A percentile compares a stretch with the other conserved stretches of the same genome.
phyloP scores from a whole-genome alignment of 1,284 basidiomycete genomes.

The Schizopora paradoxa region DNA sequence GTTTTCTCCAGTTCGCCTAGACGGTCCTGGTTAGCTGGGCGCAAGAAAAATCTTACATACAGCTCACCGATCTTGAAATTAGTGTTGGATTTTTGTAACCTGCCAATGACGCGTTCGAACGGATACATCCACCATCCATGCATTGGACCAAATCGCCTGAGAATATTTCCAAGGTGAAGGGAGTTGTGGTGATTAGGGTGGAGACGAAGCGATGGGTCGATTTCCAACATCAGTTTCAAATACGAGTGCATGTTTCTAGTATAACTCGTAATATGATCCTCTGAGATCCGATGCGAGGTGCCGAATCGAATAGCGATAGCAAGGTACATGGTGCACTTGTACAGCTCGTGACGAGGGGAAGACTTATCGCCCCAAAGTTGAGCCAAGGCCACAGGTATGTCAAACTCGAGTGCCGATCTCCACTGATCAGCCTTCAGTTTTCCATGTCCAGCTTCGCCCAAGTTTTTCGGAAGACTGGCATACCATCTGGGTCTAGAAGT shows the following conservation, averaged over 20 bases:
- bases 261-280: constrained; percentile 16
- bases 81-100: constrained; percentile 22
- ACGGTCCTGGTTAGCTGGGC: not conserved
- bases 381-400: not conserved
- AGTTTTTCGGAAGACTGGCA: constrained; percentile 27
- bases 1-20: not conserved
- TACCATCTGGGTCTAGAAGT: not conserved
- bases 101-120: constrained; percentile 23
- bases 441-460: constrained; percentile 31
- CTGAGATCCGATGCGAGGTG: constrained; percentile 17
- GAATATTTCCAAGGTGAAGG: constrained; percentile 21
- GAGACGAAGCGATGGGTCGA: constrained; percentile 16
- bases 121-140: constrained; percentile 28
- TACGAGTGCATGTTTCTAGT: constrained; percentile 20
- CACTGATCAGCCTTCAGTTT: constrained; percentile 34
- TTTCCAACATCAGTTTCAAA: constrained; percentile 19
- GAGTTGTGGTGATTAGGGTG: constrained; percentile 22
- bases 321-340: constrained; percentile 25
- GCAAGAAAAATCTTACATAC: not conserved
- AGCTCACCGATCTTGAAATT: constrained; percentile 22
- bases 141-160: constrained; percentile 22
- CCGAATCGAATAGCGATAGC: constrained; percentile 18
- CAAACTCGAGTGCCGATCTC: constrained; percentile 2
- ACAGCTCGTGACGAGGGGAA: constrained; percentile 14
- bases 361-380: not conserved